Evolutionary conservation across 1,284 basidiomycete species (phyloP).

Genomic region (Ustilago esculenta): DNA sequence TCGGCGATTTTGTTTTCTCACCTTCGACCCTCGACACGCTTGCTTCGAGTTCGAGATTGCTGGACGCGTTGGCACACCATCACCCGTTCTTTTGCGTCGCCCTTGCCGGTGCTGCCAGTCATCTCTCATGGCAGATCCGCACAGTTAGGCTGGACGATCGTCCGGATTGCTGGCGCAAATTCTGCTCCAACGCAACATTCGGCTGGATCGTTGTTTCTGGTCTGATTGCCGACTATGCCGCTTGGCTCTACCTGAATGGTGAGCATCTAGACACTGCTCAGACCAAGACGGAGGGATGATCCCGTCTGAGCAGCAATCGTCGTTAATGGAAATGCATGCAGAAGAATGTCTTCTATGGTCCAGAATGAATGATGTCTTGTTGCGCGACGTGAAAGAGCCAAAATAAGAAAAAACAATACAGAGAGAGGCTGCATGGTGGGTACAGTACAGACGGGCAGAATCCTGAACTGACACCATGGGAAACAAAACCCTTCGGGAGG

Average conservation of each 20-base stretch:
- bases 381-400: too few relatives aligned
- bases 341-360: too few relatives aligned
- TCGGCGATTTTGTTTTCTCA: conserved; percentile 28
- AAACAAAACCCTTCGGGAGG: too few relatives aligned
- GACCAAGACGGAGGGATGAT: not conserved
- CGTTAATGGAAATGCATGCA: too few relatives aligned
- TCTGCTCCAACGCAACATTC: conserved; percentile 85
- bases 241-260: conserved; percentile 35
- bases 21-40: conserved; percentile 16
- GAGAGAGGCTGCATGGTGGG: not conserved
- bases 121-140: conserved; percentile 83
- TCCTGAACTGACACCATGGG: too few relatives aligned
- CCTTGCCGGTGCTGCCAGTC: conserved; percentile 77
- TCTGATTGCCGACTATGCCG: conserved; percentile 78
- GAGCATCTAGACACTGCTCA: not conserved
- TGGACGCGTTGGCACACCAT: conserved; percentile 28
- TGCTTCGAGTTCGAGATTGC: conserved; percentile 4
- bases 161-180: conserved; percentile 90
- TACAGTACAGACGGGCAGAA: too few relatives aligned
- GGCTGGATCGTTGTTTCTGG: conserved; percentile 91
- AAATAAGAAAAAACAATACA: not conserved
- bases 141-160: conserved; percentile 77
- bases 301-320: too few relatives aligned
- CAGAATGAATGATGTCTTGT: too few relatives aligned
- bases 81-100: conserved; percentile 81